phyloP scores from a whole-genome alignment of 1,139 yeast species.

The Kodamaea ohmeri region DNA sequence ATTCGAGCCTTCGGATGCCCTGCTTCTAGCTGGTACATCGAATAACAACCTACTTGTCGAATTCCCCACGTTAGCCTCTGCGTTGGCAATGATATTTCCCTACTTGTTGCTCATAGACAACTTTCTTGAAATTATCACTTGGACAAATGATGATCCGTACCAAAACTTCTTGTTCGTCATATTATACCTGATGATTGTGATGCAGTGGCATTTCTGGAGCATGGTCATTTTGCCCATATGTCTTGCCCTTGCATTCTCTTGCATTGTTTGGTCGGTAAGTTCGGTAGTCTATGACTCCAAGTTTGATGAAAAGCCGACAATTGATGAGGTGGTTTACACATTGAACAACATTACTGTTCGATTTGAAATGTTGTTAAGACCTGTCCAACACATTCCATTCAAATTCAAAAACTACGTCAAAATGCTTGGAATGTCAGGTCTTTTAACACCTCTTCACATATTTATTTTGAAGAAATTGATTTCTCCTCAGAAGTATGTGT shows the following conservation, averaged over 20 bases:
- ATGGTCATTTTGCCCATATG: slow-evolving; percentile 39
- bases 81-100: slow-evolving; percentile 49
- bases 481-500: slow-evolving; percentile 33
- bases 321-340: slow-evolving; percentile 54
- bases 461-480: slow-evolving; percentile 34
- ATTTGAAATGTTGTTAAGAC: slow-evolving; percentile 43
- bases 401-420: slow-evolving; percentile 27
- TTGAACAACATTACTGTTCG: slow-evolving; percentile 49
- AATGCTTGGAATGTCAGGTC: slow-evolving; percentile 28
- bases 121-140: slow-evolving; percentile 45
- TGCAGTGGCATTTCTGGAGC: slow-evolving; percentile 44
- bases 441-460: slow-evolving; percentile 51
- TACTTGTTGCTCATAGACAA: slow-evolving; percentile 45
- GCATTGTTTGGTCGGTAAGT: slow-evolving; percentile 46
- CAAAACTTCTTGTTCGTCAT: slow-evolving; percentile 46
- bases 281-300: slow-evolving; percentile 44
- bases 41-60: slow-evolving; percentile 35
- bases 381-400: slow-evolving; percentile 35
- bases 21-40: slow-evolving; percentile 28
- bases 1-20: slow-evolving; percentile 39
- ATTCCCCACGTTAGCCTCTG: slow-evolving; percentile 45
- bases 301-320: slow-evolving; percentile 49
- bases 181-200: slow-evolving; percentile 37
- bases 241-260: slow-evolving; percentile 34
- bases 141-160: slow-evolving; percentile 56